Evolutionary conservation across 148 eudicot species (phyloP), one percentile per base, ranked within the genome.

Genomic region (Talinum fruticosum): DNA sequence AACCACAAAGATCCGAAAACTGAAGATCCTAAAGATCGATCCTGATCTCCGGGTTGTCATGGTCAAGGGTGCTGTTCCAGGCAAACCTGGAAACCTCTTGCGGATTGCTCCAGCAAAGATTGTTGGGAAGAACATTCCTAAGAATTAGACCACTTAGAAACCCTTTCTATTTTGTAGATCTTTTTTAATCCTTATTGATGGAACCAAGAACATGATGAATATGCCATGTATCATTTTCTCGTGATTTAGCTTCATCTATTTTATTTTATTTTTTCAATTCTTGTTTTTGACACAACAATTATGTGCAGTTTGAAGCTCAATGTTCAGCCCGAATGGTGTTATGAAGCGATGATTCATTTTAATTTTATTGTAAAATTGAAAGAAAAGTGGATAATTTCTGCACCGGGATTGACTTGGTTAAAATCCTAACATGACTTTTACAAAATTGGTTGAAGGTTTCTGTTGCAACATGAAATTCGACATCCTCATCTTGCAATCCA

Each of bases 81-180:
- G 99, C 75, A 96, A 96, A 85, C 99, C 99, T 5, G 99, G 99
- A 79, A 96, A 96, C 83, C 92, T 96, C 41, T 78, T 96, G 28
- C 89, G 99, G 37, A 82, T 96, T 73, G 75, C 98, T 13, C 99
- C 99, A 0, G 98, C 99, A 6, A 96, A 96, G 85, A 96, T 93
- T 80, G 99, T 96, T 67, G 99, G 98, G 14, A 84, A 86, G 45
- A 96, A 96, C 76, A 93, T 93, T 57, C 99, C 99, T 0, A 90
- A 93, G 79, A 93, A 77, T 74, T 95, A 92, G 86, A 71, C 66
- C 49, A 18, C 34, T 71, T 76, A 29, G 32, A 3, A 28, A 32
- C 23, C 28, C 16, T 21, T 74, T 49, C 73, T 45, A 35, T 54
- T 49, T 64, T 65, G 74, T 75, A 32, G 61, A 82, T 69, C 74